Evolutionary conservation across 73 alveolate genomes (phyloP).

Genomic region (Uronychia binucleata): DNA sequence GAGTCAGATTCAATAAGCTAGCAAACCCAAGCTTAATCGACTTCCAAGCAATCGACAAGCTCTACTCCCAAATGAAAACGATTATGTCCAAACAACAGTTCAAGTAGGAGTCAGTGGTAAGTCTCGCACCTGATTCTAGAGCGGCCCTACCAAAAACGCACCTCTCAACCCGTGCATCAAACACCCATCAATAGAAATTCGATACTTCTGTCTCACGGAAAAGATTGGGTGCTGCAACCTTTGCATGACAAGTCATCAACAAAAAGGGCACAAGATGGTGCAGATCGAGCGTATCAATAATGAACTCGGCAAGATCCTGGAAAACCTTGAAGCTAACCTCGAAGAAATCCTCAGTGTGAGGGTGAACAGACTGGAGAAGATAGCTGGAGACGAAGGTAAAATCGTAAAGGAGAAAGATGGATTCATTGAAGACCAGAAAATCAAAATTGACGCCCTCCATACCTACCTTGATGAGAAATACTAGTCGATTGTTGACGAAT

Average conservation of each 20-base stretch:
- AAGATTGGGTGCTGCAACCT: neutral
- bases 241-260: neutral
- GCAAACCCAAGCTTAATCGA: neutral
- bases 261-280: neutral
- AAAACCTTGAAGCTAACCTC: too few relatives aligned
- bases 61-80: neutral
- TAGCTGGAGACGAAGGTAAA: too few relatives aligned
- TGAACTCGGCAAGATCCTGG: too few relatives aligned
- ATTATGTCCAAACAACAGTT: too few relatives aligned
- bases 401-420: too few relatives aligned
- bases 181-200: neutral
- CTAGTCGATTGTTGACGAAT: constrained; percentile 22
- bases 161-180: neutral
- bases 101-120: too few relatives aligned
- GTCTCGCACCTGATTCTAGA: too few relatives aligned
- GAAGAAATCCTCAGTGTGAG: too few relatives aligned
- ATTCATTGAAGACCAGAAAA: constrained; percentile 24
- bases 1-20: neutral
- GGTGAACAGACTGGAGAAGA: too few relatives aligned
- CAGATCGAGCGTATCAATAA: neutral
- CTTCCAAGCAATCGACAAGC: neutral
- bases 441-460: constrained; percentile 28
- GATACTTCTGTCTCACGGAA: neutral
- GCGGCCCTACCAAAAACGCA: too few relatives aligned
- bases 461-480: constrained; percentile 39